Evolutionary conservation across 192 early-diverging fungal genomes (phyloP).

Genomic region (Coemansia sp.): DNA sequence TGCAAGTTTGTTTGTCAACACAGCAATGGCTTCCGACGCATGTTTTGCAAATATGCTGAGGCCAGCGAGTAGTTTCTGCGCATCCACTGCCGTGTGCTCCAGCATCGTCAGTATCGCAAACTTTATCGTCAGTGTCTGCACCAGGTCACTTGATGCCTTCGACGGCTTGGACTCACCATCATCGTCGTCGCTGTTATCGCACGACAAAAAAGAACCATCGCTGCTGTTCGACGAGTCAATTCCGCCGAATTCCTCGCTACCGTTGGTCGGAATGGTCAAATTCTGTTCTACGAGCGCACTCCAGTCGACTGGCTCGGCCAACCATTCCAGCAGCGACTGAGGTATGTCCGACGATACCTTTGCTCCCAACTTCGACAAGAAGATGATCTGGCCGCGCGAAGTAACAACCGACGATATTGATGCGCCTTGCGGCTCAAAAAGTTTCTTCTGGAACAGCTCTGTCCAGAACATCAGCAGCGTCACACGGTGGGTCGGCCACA

Average conservation of each 20-base stretch:
- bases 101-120: slow-evolving; percentile 32
- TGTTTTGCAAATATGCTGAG: slow-evolving; percentile 21
- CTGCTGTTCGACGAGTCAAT: slow-evolving; percentile 6
- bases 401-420: slow-evolving; percentile 33
- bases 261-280: slow-evolving; percentile 21
- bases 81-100: slow-evolving; percentile 22
- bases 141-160: not conserved
- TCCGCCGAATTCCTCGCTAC: slow-evolving; percentile 20
- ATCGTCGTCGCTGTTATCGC: not conserved
- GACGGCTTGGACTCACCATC: not conserved
- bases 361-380: slow-evolving; percentile 14
- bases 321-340: slow-evolving; percentile 26
- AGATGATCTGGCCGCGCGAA: slow-evolving; percentile 36
- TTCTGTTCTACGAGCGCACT: slow-evolving; percentile 8
- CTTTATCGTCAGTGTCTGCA: slow-evolving; percentile 15
- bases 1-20: slow-evolving; percentile 15
- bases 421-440: slow-evolving; percentile 11
- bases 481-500: slow-evolving; percentile 18
- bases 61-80: slow-evolving; percentile 11
- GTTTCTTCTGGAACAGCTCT: slow-evolving; percentile 23
- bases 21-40: slow-evolving; percentile 15
- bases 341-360: slow-evolving; percentile 15
- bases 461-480: slow-evolving; percentile 38
- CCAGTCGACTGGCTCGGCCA: slow-evolving; percentile 36
- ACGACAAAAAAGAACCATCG: not conserved